phyloP scores from a whole-genome alignment of 352 stramenopile genomes.

The Aphanomyces euteiches region DNA sequence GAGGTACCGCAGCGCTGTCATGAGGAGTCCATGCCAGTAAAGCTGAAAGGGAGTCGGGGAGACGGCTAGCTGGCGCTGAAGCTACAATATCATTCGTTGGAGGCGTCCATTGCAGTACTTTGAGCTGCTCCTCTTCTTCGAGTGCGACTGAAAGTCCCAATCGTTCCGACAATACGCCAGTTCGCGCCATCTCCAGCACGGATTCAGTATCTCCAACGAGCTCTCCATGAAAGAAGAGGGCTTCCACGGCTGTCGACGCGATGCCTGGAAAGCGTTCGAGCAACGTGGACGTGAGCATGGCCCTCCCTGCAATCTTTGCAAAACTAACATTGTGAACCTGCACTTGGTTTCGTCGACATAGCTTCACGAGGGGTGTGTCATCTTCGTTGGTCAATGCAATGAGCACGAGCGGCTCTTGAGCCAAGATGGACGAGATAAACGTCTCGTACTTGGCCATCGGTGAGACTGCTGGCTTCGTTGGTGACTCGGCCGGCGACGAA shows the following conservation, averaged over 20 bases:
- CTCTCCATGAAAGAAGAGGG: slow-evolving; percentile 7
- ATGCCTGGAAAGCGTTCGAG: not conserved
- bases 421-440: slow-evolving; percentile 1
- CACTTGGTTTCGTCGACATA: slow-evolving; percentile 10
- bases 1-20: not conserved
- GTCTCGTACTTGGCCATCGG: slow-evolving; percentile 13
- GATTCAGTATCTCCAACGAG: not conserved
- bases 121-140: not conserved
- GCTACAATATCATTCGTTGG: no score
- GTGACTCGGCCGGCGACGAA: not conserved
- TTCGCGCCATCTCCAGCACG: not conserved
- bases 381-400: not conserved
- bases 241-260: not conserved
- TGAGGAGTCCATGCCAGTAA: no score
- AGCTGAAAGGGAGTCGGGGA: no score
- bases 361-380: slow-evolving; percentile 4
- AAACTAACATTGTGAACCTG: slow-evolving; percentile 14
- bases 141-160: not conserved
- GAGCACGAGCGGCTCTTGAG: not conserved
- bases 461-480: not conserved
- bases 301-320: slow-evolving; percentile 1
- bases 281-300: not conserved
- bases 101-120: no score
- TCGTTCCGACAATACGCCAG: not conserved
- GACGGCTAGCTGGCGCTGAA: no score